Base-by-base conservation (phyloP, 2,329 filamentous ascomycete species). In the Lomentospora prolificans region DNA sequence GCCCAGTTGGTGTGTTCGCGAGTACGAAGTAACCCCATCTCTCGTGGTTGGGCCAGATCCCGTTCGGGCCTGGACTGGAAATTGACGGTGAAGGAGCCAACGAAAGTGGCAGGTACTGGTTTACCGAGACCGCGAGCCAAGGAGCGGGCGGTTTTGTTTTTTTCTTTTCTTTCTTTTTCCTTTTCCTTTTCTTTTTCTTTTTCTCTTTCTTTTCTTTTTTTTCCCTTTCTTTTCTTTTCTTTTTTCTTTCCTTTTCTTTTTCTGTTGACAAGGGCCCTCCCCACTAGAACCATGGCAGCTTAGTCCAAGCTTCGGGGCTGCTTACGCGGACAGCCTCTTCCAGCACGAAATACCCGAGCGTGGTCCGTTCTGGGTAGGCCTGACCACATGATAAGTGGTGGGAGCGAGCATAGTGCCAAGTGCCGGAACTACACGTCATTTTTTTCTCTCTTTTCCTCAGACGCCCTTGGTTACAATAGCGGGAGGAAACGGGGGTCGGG, bases 351-450 rank as follows among this genome's bases (percentile, higher is more conserved):
- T 12, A 48, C 22, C 44, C 44, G 22, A 48, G 44, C 44, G 44
- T 48, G 44, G 17, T 48, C 44, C 44, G 24, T 48, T 48, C 22
- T 25, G 17, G 44, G 44, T 10, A 48, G 44, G 7, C 44, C 19
- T 10, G 44, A 25, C 44, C 44, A 48, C 44, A 48, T 48, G 44
- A 48, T 19, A 22, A 19, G 44, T 48, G 17, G 17, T 48, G 44
- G 22, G 44, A 48, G 44, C 22, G 44, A 19, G 44, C 44, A 48
- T 48, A 22, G 44, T 27, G 17, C 10, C 44, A 48, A 48, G 44
- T 48, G 44, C 44, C 44, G 44, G 36, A 48, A 25, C 44, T 48
- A 48, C 44, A 48, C 17, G 22, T 48, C 44, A 48, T n/a, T 48
- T 48, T 48, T 25, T 48, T 17, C 17, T 10, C 22, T 48, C n/a